Evolutionary conservation across 805 yeast genomes (phyloP).

Genomic region (Yamadazyma endophytica): DNA sequence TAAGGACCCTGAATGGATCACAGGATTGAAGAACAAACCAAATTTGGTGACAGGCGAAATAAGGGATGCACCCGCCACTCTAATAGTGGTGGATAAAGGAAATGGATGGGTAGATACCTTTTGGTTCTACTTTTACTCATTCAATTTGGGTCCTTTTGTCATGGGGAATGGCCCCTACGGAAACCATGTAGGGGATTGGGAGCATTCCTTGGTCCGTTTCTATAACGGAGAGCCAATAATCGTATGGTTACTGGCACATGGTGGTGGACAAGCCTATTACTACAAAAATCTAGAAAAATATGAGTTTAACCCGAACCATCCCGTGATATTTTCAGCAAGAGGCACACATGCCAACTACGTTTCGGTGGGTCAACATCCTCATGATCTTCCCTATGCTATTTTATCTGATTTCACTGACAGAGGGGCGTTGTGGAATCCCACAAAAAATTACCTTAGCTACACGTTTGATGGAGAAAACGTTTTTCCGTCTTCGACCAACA

Average conservation of each 20-base stretch:
- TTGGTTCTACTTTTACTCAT: constrained; percentile 95
- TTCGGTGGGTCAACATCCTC: constrained; percentile 93
- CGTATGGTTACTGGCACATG: constrained; percentile 97
- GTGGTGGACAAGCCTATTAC: constrained; percentile 89
- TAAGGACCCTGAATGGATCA: constrained; percentile 74
- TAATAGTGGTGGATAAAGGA: constrained; percentile 87
- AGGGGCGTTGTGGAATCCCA: constrained; percentile 94
- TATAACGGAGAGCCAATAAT: constrained; percentile 74
- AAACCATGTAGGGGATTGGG: constrained; percentile 98
- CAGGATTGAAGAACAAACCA: constrained; percentile 69
- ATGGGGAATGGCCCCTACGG: constrained; percentile 99
- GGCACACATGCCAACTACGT: constrained; percentile 98
- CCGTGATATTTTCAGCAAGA: constrained; percentile 83
- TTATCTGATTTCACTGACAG: constrained; percentile 90
- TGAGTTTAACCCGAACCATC: constrained; percentile 43
- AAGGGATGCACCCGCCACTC: constrained; percentile 70
- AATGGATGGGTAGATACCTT: constrained; percentile 93
- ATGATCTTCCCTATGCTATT: constrained; percentile 90
- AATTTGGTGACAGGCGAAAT: constrained; percentile 67
- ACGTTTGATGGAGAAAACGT: constrained; percentile 61
- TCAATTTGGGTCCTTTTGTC: constrained; percentile 92
- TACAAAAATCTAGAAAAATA: constrained; percentile 73
- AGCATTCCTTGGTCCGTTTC: constrained; percentile 84
- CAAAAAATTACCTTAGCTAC: constrained; percentile 75
- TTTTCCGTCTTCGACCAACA: constrained; percentile 35